Evolutionary conservation across 345 rosid genomes (phyloP), one percentile per base, ranked within the genome.

Genomic region (Bruguiera sexangula): DNA sequence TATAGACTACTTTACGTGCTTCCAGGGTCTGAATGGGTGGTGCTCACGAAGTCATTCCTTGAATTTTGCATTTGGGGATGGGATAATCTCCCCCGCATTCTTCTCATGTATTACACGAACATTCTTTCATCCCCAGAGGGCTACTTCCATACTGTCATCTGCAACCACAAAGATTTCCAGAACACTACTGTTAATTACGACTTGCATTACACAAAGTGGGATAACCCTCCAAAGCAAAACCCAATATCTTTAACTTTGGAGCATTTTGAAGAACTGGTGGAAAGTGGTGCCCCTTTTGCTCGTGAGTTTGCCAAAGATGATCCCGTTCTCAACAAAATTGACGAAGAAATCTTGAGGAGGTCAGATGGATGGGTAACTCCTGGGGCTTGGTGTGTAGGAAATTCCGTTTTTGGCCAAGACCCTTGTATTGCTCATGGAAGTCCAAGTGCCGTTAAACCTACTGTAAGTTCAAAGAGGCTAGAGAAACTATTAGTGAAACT

Each of bases 1-100:
- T 53, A 36, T 56, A 37, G 20, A 55, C 32, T 48, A 5, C 0
- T 48, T 19, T 27, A 37, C 67, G 69, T 58, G 19, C 65, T 60
- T 71, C 68, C 78, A 94, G 98, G 98, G 4, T 94, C 98, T 5
- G 84, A 80, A 56, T 89, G 95, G 80, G 88, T 89, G 69, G 78
- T 85, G 27, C 70, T 94, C 75, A 87, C 97, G 1, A 91, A 84
- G 79, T 73, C 96, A 22, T 91, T 94, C 82, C 89, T 94, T 6
- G 96, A 94, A 63, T 89, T 91, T 79, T 91, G 96, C 46, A 75
- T 94, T 7, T 87, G 93, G 93, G 98, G 97, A 71, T 91, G 98
- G 95, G 97, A 91, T 75, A 94, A 94, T 82, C 93, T 94, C 39
- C 98, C 98, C 34, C 89, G 98, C 26, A 89, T 89, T 2, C 86